Base-by-base conservation (phyloP, 192 early-diverging fungal species). In the Coemansia sp. region DNA sequence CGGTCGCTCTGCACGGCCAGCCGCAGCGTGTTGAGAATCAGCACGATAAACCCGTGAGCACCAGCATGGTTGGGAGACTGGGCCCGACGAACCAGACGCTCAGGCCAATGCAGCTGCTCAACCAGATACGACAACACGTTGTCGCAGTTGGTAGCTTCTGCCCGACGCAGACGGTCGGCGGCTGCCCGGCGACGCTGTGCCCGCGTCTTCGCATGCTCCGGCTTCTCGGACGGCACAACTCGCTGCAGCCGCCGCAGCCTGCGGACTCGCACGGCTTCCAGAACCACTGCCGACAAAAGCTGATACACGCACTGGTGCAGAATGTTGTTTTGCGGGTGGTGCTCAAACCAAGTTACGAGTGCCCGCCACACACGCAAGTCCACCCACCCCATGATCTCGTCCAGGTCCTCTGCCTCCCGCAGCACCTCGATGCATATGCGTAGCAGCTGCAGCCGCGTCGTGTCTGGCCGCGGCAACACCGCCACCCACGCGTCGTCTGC, bases 291-390 rank as follows among this genome's bases (percentile, higher is more conserved):
- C 10, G 75, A 71, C 16, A 71, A 14, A 9, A 71, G 63, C 64
- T 78, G 67, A 32, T 71, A 78, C 7, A 78, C 69, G 0, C 58
- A 34, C 53, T 68, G 34, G 21, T 78, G 75, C 18, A 78, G 49
- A 32, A 68, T 60, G 48, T 78, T 78, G 60, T 78, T 78, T 55
- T 78, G 67, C 18, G 75, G 75, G 43, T 78, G 75, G 61, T 78
- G 66, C 21, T 71, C 45, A 53, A 71, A 78, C 75, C 75, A 78
- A 5, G 69, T 64, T 38, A 56, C 60, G 31, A 78, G 53, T 1
- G 62, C 75, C 16, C 64, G 68, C 75, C 75, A 78, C 30, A 78
- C 68, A 15, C 75, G 75, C 61, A 78, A 31, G 41, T 78, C 75
- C 16, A 78, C 53, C 75, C 75, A 78, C 32, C 75, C 75, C 3